These are phyloP conservation scores for Fusarium floridanum DNA, from an alignment of 2,329 filamentous ascomycete species.

Conservation along the genomic window DNA sequence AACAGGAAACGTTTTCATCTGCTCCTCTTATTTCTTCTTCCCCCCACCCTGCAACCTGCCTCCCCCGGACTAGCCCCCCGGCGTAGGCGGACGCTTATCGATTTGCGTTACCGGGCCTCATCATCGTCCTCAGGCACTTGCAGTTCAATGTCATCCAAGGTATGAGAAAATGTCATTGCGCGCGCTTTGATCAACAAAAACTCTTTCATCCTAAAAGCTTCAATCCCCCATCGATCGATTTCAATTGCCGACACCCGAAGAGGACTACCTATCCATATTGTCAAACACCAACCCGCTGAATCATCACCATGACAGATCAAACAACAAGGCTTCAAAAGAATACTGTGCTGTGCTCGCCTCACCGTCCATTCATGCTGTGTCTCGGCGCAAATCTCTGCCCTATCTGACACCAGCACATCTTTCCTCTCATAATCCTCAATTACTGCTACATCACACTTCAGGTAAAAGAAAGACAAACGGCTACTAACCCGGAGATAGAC, in stretches of 20 bases:
- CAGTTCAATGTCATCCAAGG: neutral
- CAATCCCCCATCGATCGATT: neutral
- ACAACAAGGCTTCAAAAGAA: neutral
- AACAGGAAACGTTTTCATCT: no score
- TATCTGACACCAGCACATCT: neutral
- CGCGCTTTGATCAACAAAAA: neutral
- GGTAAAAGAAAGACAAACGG: slow-evolving; percentile 2
- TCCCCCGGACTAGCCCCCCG: slow-evolving; percentile 29
- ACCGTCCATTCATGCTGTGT: neutral
- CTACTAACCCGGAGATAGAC: neutral
- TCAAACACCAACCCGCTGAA: neutral
- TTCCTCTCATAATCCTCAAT: neutral
- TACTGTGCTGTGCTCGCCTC: neutral
- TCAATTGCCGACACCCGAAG: neutral
- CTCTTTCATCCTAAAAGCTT: neutral
- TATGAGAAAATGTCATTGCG: neutral
- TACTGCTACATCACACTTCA: neutral
- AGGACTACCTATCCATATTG: neutral
- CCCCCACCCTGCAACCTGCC: slow-evolving; percentile 6
- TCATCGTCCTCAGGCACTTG: neutral
- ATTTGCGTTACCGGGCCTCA: slow-evolving; percentile 21
- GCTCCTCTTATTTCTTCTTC: neutral
- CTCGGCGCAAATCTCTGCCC: neutral
- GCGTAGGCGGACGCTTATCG: slow-evolving; percentile 37
- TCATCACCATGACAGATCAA: neutral